These are phyloP conservation scores for Myriosclerotinia duriaeana DNA, from an alignment of 2,329 filamentous ascomycete genomes.

Conservation along the genomic window DNA sequence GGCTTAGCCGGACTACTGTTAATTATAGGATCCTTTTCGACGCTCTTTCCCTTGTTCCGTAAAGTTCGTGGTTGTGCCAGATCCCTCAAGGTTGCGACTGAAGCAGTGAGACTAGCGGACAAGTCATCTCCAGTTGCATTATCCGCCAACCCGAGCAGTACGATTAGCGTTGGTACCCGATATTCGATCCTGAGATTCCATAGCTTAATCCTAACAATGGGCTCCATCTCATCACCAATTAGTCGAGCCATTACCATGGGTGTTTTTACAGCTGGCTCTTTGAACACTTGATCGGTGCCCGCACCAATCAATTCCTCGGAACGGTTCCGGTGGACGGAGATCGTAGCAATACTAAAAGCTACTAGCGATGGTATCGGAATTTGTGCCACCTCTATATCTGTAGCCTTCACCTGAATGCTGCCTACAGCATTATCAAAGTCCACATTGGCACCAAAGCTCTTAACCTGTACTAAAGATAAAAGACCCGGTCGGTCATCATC, in stretches of 20 bases:
- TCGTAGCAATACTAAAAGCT: slow-evolving; percentile 68
- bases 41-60: slow-evolving; percentile 24
- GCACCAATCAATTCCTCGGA: slow-evolving; percentile 70
- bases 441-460: slow-evolving; percentile 59
- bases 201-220: slow-evolving; percentile 82
- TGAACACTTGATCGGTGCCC: slow-evolving; percentile 37
- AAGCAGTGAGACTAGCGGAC: slow-evolving; percentile 72
- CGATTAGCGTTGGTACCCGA: slow-evolving; percentile 78
- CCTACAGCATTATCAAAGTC: slow-evolving; percentile 71
- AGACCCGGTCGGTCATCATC: slow-evolving; percentile 93
- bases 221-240: slow-evolving; percentile 92
- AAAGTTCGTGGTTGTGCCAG: slow-evolving; percentile 51
- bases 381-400: slow-evolving; percentile 70
- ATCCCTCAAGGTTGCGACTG: slow-evolving; percentile 73
- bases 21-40: slow-evolving; percentile 11
- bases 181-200: slow-evolving; percentile 88
- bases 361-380: slow-evolving; percentile 82
- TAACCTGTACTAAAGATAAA: slow-evolving; percentile 69
- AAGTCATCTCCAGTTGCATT: slow-evolving; percentile 70
- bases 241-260: slow-evolving; percentile 84
- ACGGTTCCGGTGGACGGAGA: slow-evolving; percentile 63
- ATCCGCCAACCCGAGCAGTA: slow-evolving; percentile 68
- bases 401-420: slow-evolving; percentile 55
- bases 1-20: slow-evolving; percentile 48
- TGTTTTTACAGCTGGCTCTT: slow-evolving; percentile 41